A percentile compares a stretch with the other conserved stretches of the same genome.
Conservation (phyloP, 805 yeast species). For the Myxozyma monticola region DNA sequence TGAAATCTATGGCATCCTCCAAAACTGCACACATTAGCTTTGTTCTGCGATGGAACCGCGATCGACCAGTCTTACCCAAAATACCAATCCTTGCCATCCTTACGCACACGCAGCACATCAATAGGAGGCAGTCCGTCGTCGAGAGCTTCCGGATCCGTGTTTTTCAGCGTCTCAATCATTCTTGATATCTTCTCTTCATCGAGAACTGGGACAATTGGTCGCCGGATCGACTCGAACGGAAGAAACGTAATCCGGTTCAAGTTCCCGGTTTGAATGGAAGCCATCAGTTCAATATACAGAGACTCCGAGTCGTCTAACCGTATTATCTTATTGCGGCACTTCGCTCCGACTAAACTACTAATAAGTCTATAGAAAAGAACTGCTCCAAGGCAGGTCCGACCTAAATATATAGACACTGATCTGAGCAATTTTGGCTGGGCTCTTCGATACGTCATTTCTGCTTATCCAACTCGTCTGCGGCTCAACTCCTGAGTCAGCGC, state of each 20-base stretch:
- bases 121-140: constrained; percentile 59
- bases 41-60: constrained; percentile 56
- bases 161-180: constrained; percentile 55
- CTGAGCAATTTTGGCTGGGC: no score
- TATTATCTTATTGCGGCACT: no score
- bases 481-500: no score
- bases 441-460: no score
- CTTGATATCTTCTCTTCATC: constrained; percentile 73
- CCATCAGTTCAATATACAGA: no score
- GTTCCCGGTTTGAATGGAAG: constrained; percentile 67
- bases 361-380: no score
- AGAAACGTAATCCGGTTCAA: constrained; percentile 55
- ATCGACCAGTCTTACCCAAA: constrained; percentile 42
- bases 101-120: constrained; percentile 70
- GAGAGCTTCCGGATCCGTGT: constrained; percentile 40
- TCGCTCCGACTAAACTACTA: no score
- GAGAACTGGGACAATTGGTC: constrained; percentile 85
- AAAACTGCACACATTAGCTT: constrained; percentile 51
- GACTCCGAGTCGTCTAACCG: no score
- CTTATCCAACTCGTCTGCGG: no score
- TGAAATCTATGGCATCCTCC: constrained; percentile 92
- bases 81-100: constrained; percentile 60
- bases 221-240: constrained; percentile 64
- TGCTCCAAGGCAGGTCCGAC: no score
- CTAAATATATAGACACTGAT: no score